Evolutionary conservation across 2,329 filamentous ascomycete genomes (phyloP).

Genomic region (Exophiala aquamarina): DNA sequence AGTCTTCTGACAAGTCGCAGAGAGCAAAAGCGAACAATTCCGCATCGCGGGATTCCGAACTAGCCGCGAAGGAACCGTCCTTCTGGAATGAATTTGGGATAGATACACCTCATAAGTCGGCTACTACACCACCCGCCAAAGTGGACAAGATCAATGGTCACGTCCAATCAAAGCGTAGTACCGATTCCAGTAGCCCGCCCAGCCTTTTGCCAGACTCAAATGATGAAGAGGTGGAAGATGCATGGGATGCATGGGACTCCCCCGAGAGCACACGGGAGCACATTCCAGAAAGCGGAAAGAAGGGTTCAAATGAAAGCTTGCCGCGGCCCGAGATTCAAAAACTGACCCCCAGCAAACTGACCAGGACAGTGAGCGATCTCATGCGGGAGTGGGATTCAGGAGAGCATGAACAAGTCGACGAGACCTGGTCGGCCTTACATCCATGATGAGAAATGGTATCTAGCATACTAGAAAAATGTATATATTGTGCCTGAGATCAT

Average conservation of each 20-base stretch:
- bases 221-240: slow-evolving; percentile 48
- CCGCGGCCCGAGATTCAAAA: slow-evolving; percentile 72
- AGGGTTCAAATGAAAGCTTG: slow-evolving; percentile 9
- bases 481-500: too few species aligned
- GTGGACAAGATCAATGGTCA: slow-evolving; percentile 25
- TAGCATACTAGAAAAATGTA: too few species aligned
- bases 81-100: slow-evolving; percentile 54
- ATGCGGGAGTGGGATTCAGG: slow-evolving; percentile 81
- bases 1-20: slow-evolving; percentile 35
- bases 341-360: slow-evolving; percentile 72
- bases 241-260: slow-evolving; percentile 59
- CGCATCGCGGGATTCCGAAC: neutral
- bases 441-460: too few species aligned
- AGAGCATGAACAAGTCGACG: too few species aligned
- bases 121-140: slow-evolving; percentile 22
- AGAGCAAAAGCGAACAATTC: neutral
- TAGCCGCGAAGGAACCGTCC: slow-evolving; percentile 41
- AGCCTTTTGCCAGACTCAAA: slow-evolving; percentile 23
- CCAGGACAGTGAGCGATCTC: slow-evolving; percentile 77
- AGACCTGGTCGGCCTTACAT: too few species aligned
- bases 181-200: slow-evolving; percentile 23
- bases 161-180: slow-evolving; percentile 21
- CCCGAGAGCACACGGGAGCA: slow-evolving; percentile 31
- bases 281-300: neutral
- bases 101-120: slow-evolving; percentile 44